These are phyloP conservation scores for Tolypocladium endophyticum DNA, from an alignment of 2,329 filamentous ascomycete species.

Conservation along the genomic window DNA sequence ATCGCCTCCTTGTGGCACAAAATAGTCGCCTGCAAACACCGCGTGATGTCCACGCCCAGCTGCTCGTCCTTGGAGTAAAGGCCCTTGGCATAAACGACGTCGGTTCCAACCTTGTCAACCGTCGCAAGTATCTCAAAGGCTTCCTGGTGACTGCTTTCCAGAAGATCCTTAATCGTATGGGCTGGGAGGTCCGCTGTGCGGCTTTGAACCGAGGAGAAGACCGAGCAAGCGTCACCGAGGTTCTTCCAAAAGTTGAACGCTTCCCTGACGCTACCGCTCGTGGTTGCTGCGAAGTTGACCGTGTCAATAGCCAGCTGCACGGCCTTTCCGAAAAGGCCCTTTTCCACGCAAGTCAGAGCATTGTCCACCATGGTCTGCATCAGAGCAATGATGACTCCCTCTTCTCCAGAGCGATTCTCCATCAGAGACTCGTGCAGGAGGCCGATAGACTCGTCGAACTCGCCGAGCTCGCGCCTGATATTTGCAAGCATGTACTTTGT, in stretches of 20 bases:
- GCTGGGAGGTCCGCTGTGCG: conserved; percentile 53
- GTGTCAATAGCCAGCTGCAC: conserved; percentile 58
- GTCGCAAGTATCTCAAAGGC: conserved; percentile 55
- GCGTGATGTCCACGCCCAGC: conserved; percentile 39
- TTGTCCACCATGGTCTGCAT: conserved; percentile 82
- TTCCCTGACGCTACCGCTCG: conserved; percentile 49
- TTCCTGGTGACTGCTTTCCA: conserved; percentile 41
- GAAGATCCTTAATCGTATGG: conserved; percentile 43
- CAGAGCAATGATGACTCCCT: conserved; percentile 78
- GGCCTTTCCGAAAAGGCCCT: conserved; percentile 78
- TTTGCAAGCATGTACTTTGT: conserved; percentile 95
- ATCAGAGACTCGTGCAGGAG: conserved; percentile 71
- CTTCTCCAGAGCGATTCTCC: conserved; percentile 56
- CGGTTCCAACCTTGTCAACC: conserved; percentile 51
- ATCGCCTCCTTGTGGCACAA: conserved; percentile 83
- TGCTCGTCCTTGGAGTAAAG: conserved; percentile 36
- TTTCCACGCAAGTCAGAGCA: conserved; percentile 65
- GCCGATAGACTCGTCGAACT: conserved; percentile 71
- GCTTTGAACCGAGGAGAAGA: conserved; percentile 72
- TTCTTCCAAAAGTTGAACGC: conserved; percentile 96
- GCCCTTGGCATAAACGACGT: conserved; percentile 32
- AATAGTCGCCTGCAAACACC: conserved; percentile 61
- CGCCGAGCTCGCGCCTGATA: conserved; percentile 83
- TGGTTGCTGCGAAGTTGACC: conserved; percentile 54
- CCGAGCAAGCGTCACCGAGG: conserved; percentile 74